Percentiles rank a stretch among this genome's conserved stretches.
Evolutionary conservation across 306 rosid species (phyloP).

Genomic region (Gleditsia sinensis): DNA sequence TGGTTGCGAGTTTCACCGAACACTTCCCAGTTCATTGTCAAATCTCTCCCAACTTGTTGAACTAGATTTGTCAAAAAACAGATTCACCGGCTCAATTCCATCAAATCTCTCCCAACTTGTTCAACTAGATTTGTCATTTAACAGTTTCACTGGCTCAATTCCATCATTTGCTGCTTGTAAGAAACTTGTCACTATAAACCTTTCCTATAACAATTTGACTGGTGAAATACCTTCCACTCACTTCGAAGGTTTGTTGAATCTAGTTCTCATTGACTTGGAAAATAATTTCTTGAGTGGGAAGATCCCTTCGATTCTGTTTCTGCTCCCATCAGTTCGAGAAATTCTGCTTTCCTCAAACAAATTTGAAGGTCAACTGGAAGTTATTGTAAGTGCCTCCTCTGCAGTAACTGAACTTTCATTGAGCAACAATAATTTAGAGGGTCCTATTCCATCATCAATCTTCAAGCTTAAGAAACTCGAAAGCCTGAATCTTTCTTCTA

Average conservation of each 20-base stretch:
- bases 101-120: constrained; percentile 16
- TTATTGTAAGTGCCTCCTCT: background rate
- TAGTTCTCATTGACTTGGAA: background rate
- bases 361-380: background rate
- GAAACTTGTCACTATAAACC: background rate
- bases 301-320: constrained; percentile 17
- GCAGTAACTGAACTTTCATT: no score
- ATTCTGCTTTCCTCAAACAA: background rate
- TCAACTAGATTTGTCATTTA: constrained; percentile 8
- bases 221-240: background rate
- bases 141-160: background rate
- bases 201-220: background rate
- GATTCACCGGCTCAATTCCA: background rate
- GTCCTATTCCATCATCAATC: no score
- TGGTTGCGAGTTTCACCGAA: background rate
- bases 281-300: background rate
- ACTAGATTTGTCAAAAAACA: constrained; percentile 8
- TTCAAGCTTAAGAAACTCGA: no score
- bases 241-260: background rate
- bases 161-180: constrained; percentile 21
- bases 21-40: background rate
- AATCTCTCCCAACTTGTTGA: constrained; percentile 16
- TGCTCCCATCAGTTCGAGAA: background rate
- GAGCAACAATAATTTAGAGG: no score
- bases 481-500: no score